phyloP scores from a whole-genome alignment of 768 basidiomycete species.

The Tricholomella constricta region DNA sequence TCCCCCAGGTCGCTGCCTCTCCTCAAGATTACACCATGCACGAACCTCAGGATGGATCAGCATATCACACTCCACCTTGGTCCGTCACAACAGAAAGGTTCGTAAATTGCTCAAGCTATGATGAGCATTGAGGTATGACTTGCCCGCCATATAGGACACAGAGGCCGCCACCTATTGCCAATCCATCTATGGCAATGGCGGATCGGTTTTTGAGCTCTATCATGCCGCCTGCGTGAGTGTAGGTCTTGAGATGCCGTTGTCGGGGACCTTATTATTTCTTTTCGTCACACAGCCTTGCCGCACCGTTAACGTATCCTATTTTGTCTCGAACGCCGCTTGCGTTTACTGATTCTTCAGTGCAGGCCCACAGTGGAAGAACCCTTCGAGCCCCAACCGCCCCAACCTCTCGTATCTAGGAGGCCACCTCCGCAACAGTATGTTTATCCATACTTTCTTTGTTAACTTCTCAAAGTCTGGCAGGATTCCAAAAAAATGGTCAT shows the following conservation, averaged over 20 bases:
- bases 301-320: constrained; percentile 31
- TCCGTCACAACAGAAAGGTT: background rate
- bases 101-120: background rate
- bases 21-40: constrained; percentile 6
- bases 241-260: background rate
- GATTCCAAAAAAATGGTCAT: constrained; percentile 63
- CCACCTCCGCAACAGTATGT: constrained; percentile 23
- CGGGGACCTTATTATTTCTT: background rate
- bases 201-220: constrained; percentile 20
- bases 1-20: background rate
- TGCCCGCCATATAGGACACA: background rate
- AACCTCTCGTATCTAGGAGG: constrained; percentile 16
- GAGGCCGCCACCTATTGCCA: background rate
- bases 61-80: background rate
- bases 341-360: background rate
- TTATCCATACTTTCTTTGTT: background rate
- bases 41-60: background rate
- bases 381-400: constrained; percentile 25
- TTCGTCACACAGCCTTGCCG: constrained; percentile 30
- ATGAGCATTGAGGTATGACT: background rate
- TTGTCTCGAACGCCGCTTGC: background rate
- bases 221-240: constrained; percentile 19
- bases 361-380: constrained; percentile 25
- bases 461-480: constrained; percentile 31
- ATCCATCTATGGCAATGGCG: constrained; percentile 3